A percentile compares a stretch with the other conserved stretches of the same genome.
Evolutionary conservation across 2,329 filamentous ascomycete species (phyloP).

Genomic region (Setomelanomma holmii): DNA sequence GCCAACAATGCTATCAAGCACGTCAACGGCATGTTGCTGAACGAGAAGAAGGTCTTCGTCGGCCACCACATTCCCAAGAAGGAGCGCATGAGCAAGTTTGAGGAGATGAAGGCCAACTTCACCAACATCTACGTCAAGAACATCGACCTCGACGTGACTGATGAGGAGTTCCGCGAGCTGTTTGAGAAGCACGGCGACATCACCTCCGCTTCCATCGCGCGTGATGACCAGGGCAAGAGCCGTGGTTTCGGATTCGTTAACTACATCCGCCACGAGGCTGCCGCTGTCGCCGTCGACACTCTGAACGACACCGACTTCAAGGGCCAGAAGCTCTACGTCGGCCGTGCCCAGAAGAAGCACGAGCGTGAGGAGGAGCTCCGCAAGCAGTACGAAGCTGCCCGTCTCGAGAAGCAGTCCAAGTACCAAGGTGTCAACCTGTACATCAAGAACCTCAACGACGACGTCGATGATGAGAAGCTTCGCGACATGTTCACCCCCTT

Average conservation of each 20-base stretch:
- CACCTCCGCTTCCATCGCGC: slow-evolving; percentile 92
- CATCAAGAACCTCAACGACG: slow-evolving; percentile 98
- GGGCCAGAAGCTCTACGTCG: slow-evolving; percentile 95
- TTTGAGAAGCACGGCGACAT: slow-evolving; percentile 94
- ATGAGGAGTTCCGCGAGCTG: slow-evolving; percentile 92
- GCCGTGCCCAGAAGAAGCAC: slow-evolving; percentile 99
- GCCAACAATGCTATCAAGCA: slow-evolving; percentile 98
- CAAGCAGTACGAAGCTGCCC: slow-evolving; percentile 97
- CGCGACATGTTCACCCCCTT: slow-evolving; percentile 90
- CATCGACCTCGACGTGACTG: slow-evolving; percentile 80
- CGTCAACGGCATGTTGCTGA: slow-evolving; percentile 98
- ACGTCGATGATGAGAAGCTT: slow-evolving; percentile 97
- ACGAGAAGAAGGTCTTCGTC: slow-evolving; percentile 99
- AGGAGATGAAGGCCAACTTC: slow-evolving; percentile 99
- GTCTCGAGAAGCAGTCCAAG: slow-evolving; percentile 97
- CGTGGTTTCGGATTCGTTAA: slow-evolving; percentile 97
- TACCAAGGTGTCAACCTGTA: slow-evolving; percentile 99
- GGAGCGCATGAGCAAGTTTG: slow-evolving; percentile 99
- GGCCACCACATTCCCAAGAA: slow-evolving; percentile 99
- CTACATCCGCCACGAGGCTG: slow-evolving; percentile 89
- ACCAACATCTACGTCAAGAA: slow-evolving; percentile 99
- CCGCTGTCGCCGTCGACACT: slow-evolving; percentile 84
- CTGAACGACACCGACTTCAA: slow-evolving; percentile 92
- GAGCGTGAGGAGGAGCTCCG: slow-evolving; percentile 99
- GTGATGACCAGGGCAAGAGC: slow-evolving; percentile 88